These are phyloP conservation scores for Plasmodium fragile DNA, from an alignment of 169 alveolate species.

Conservation along the genomic window DNA sequence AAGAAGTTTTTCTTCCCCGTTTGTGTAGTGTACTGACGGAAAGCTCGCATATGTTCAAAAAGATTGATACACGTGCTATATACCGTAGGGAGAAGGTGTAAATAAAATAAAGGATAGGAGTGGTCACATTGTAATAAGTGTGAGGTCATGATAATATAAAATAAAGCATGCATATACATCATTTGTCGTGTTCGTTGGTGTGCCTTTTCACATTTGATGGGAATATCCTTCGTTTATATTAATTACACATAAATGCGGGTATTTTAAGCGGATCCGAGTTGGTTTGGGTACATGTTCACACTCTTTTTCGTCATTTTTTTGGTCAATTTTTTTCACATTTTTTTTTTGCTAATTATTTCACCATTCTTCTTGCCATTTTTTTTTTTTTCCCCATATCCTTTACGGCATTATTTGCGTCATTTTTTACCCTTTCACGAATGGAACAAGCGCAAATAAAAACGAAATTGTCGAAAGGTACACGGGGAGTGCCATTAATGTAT, in stretches of 20 bases:
- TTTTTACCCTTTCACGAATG: neutral
- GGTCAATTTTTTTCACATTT: neutral
- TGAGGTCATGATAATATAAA: neutral
- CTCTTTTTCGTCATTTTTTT: neutral
- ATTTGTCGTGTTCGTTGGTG: neutral
- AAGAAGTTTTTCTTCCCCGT: neutral
- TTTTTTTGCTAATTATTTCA: neutral
- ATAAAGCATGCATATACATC: neutral
- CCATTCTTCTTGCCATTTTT: neutral
- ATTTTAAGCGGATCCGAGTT: neutral
- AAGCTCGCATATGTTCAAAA: neutral
- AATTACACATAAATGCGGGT: neutral
- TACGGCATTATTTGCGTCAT: neutral
- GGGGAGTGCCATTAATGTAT: neutral
- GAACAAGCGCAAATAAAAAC: neutral
- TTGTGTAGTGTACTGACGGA: neutral
- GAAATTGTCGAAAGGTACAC: neutral
- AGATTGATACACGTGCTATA: neutral
- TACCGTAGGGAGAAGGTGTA: neutral
- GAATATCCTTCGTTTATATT: neutral
- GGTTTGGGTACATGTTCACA: neutral
- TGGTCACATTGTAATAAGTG: neutral
- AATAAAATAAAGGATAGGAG: neutral
- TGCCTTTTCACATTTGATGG: neutral
- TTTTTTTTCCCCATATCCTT: neutral